These are phyloP conservation scores for Calvatia gigantea DNA, from an alignment of 768 basidiomycete species.

Conservation along the genomic window DNA sequence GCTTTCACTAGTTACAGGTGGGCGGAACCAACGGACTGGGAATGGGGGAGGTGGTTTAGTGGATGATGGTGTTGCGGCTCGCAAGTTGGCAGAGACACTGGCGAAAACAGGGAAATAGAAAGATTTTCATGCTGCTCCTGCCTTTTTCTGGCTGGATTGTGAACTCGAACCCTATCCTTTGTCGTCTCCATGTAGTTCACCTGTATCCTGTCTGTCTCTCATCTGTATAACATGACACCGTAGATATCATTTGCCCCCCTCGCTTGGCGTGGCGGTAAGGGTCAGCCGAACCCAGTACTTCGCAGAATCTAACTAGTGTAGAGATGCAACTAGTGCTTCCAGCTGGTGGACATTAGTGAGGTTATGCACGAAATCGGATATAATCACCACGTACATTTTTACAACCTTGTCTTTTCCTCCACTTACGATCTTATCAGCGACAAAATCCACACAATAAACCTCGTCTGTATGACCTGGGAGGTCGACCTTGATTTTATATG, in stretches of 20 bases:
- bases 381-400: slow-evolving; percentile 73
- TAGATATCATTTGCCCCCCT: too few species aligned
- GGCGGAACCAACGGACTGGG: neutral
- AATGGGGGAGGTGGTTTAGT: neutral
- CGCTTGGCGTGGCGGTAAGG: too few species aligned
- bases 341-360: slow-evolving; percentile 10
- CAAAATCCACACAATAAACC: slow-evolving; percentile 98
- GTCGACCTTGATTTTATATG: slow-evolving; percentile 91
- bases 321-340: slow-evolving; percentile 14
- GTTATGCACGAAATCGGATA: neutral
- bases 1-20: slow-evolving; percentile 2
- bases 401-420: slow-evolving; percentile 91
- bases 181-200: too few species aligned
- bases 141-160: too few species aligned
- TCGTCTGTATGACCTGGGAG: slow-evolving; percentile 96
- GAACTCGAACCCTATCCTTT: too few species aligned
- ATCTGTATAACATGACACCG: too few species aligned
- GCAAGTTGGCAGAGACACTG: neutral
- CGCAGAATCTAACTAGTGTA: too few species aligned
- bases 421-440: slow-evolving; percentile 98
- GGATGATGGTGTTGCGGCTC: neutral
- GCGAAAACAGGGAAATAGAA: neutral
- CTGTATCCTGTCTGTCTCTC: too few species aligned
- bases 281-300: too few species aligned
- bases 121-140: neutral